phyloP scores from a whole-genome alignment of 176 grass and related monocot species.

The Saccharum spontaneum region DNA sequence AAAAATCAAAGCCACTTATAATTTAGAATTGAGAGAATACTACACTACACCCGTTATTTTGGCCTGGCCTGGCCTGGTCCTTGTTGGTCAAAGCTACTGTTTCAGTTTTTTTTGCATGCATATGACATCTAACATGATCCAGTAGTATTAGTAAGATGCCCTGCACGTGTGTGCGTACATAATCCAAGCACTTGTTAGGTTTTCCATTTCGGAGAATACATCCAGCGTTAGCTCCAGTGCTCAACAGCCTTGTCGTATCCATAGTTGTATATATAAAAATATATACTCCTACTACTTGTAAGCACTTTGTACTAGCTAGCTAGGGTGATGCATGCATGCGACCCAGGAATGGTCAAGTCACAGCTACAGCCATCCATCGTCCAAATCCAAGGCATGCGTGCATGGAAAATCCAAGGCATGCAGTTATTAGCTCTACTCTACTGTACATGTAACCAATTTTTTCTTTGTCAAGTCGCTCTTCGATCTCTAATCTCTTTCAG shows the following conservation, averaged over 20 bases:
- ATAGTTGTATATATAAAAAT: neutral
- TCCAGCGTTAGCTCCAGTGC: neutral
- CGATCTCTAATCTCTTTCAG: slow-evolving; percentile 4
- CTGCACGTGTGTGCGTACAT: neutral
- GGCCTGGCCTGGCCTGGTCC: no score
- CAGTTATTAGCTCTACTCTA: neutral
- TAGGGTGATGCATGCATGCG: neutral
- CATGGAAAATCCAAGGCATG: no score
- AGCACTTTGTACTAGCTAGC: neutral
- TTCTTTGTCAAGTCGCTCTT: slow-evolving; percentile 10
- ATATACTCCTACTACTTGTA: neutral
- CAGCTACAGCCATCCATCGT: neutral
- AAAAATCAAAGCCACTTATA: no score
- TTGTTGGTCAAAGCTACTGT: neutral
- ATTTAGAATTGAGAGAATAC: no score
- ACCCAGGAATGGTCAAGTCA: neutral
- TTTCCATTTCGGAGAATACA: slow-evolving; percentile 33
- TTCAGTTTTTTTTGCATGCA: neutral
- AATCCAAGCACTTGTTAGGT: neutral
- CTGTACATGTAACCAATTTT: neutral
- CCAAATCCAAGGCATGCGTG: neutral
- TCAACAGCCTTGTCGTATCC: slow-evolving; percentile 9
- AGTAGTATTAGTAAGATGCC: neutral
- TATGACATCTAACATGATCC: neutral
- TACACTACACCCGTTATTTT: neutral